Evolutionary conservation across 2,329 filamentous ascomycete genomes (phyloP), one percentile per base, ranked within the genome.

Genomic region (Boeremia lycopersici): DNA sequence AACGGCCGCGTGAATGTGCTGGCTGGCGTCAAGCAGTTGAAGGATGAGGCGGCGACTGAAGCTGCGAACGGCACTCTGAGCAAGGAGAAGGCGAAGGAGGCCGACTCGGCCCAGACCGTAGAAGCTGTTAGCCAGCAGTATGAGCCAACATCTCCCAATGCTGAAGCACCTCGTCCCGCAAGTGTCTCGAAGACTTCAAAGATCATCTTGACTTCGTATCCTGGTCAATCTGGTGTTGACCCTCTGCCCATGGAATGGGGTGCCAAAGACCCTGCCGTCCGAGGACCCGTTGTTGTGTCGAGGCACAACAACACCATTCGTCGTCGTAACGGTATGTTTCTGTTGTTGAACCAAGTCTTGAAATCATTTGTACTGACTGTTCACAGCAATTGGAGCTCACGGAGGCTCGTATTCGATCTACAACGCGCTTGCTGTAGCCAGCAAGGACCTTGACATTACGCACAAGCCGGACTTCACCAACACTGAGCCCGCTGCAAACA

Each of bases 381-480:
- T 19, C 6, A 15, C 44, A 80, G 84, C 85, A 40, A 85, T 88
- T 70, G 86, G 85, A 67, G 88, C 86, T 54, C 88, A 90, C 64
- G 93, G 95, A 60, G 93, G 95, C 53, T 97, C 92, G 4, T 98
- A 99, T 75, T 92, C 91, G 58, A 93, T 97, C 61, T 98, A 98
- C 79, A 92, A 96, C 72, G 93, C 93, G 19, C 83, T 98, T 26
- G 93, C 93, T 11, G 87, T 98, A 61, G 93, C 93, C 19, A 95
- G 91, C 72, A 93, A 93, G 67, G 89, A 98, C 72, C 84, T 98
- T 53, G 86, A 91, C 58, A 82, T 86, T 35, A 88, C 96, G 64
- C 93, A 97, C 76, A 89, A 84, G 67, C 86, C 88, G 10, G 86
- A 89, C 71, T 88, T 89, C 74, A 88, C 87, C 59, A 91, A 98